Evolutionary conservation across 1,284 basidiomycete species (phyloP), one percentile per base, ranked within the genome.

Genomic region (Rhizopogon hawkerae): DNA sequence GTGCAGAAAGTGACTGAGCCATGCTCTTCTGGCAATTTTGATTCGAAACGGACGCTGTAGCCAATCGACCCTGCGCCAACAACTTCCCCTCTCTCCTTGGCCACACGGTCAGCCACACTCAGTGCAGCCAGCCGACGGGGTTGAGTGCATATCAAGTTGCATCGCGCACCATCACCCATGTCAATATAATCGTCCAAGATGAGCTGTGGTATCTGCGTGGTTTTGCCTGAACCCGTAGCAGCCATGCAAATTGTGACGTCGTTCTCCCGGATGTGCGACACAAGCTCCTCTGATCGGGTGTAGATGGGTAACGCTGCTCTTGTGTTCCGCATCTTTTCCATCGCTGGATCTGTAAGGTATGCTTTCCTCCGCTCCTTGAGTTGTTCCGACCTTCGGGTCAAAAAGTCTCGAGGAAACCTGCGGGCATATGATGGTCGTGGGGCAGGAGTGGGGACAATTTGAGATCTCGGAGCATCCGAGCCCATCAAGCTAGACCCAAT

Each of bases 161-260:
- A 97, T 46, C 75, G 71, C 0, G 89, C 84, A 11, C 94, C 94
- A 52, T 89, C 74, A 24, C 83, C 88, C 31, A 76, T 73, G 26
- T 85, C 75, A 57, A 93, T 94, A 61, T 77, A 86, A 46, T 89
- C 79, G 61, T 98, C 93, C 44, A 98, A 78, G 54, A 97, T 81
- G 44, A 97, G 75, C 67, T 97, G 94, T 2, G 94, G 94, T 35
- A 97, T 81, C 64, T 98, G 94, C 0, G 94, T 97, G 6, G 93
- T 96, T 71, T 97, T 97, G 7, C 94, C 94, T 0, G 92, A 96
- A 38, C 94, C 93, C 1, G 94, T 97, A 1, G 92, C 85, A 23
- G 93, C 94, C 89, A 95, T 92, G 57, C 89, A 85, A 54, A 98
- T 88, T 1, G 89, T 92, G 50, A 97, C 89, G 33, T 93, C 88